These are phyloP conservation scores for Fusarium anthophilum DNA, from an alignment of 2,329 filamentous ascomycete species.

Conservation along the genomic window DNA sequence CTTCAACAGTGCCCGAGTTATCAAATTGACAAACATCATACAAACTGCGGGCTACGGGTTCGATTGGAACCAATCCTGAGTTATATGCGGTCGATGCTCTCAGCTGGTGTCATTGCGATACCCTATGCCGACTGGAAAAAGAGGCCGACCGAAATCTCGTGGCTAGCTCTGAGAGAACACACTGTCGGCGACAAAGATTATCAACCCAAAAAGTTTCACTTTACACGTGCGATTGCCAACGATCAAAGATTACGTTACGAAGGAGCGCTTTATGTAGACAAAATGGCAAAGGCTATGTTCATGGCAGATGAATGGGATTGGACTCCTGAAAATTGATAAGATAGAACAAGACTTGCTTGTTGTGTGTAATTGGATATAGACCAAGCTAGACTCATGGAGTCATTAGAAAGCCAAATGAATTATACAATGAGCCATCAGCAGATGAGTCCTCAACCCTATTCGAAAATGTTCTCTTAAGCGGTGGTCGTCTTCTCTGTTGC, in stretches of 20 bases:
- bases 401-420: conserved; percentile 17
- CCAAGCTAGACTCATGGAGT: conserved; percentile 29
- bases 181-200: conserved; percentile 24
- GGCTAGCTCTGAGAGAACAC: conserved; percentile 45
- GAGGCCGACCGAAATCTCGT: conserved; percentile 52
- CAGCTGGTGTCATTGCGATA: conserved; percentile 56
- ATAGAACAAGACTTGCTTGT: conserved; percentile 22
- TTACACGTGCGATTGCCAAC: conserved; percentile 60
- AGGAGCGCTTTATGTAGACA: conserved; percentile 59
- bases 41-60: conserved; percentile 75
- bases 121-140: conserved; percentile 58
- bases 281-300: conserved; percentile 63
- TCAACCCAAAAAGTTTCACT: conserved; percentile 51
- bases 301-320: conserved; percentile 68
- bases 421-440: neutral
- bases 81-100: conserved; percentile 67
- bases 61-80: conserved; percentile 73
- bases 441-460: neutral
- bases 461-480: neutral
- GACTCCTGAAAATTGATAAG: conserved; percentile 58
- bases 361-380: conserved; percentile 27
- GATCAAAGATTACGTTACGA: conserved; percentile 62
- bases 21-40: conserved; percentile 78
- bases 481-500: conserved; percentile 43
- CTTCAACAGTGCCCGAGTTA: conserved; percentile 75